Evolutionary conservation across 495 filamentous ascomycete genomes (phyloP).

Genomic region (Podospora didyma): DNA sequence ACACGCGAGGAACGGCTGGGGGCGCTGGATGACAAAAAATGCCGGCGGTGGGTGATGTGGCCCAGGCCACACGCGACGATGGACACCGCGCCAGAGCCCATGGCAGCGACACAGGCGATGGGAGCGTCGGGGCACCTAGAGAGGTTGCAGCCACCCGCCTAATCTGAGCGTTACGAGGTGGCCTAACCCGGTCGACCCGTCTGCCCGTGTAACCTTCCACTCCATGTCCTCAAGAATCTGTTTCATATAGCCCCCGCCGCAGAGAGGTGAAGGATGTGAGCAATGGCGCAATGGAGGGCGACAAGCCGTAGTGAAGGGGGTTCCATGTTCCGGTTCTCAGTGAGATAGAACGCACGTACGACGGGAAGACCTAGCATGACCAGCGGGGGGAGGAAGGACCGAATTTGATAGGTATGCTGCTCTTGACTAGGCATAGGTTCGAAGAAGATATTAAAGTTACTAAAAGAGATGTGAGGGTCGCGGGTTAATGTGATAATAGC

Average conservation of each 20-base stretch:
- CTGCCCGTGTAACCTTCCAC: not conserved
- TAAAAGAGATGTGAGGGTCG: slow-evolving; percentile 5
- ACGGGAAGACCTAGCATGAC: not conserved
- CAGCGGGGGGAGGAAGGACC: slow-evolving; percentile 4
- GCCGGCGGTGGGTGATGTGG: too few relatives aligned
- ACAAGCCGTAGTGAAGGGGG: slow-evolving; percentile 25
- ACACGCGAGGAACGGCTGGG: too few relatives aligned
- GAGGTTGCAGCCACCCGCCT: not conserved
- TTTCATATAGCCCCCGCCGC: slow-evolving; percentile 24
- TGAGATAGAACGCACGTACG: not conserved
- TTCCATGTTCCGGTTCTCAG: slow-evolving; percentile 10
- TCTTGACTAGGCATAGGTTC: slow-evolving; percentile 1
- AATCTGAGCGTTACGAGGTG: not conserved
- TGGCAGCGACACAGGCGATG: too few relatives aligned
- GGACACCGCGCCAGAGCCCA: too few relatives aligned
- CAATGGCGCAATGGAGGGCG: slow-evolving; percentile 24
- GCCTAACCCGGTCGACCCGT: slow-evolving; percentile 6
- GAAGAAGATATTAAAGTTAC: slow-evolving; percentile 14
- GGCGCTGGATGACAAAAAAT: too few relatives aligned
- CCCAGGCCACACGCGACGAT: too few relatives aligned
- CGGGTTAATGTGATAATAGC: slow-evolving; percentile 10
- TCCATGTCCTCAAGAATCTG: slow-evolving; percentile 18
- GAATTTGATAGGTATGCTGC: slow-evolving; percentile 23
- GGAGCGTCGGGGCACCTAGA: too few relatives aligned
- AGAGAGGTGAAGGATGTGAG: slow-evolving; percentile 26